Percentiles rank a stretch among this genome's conserved stretches.
Conservation (phyloP, 2,329 filamentous ascomycete genomes). For the Ascochyta clinopodiicola region DNA sequence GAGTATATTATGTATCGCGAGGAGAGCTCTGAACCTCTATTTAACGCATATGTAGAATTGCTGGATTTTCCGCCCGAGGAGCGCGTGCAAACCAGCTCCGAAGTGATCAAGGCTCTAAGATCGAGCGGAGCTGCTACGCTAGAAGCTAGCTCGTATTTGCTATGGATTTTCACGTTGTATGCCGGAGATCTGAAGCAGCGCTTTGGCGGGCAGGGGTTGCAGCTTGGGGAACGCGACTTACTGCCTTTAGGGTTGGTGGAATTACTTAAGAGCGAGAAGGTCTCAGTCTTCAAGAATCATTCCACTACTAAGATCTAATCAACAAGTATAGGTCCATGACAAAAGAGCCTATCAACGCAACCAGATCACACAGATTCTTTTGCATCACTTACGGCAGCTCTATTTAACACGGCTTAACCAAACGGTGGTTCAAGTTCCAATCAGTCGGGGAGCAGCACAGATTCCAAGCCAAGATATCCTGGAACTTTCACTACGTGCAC, state of each 20-base stretch:
- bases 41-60: constrained; percentile 47
- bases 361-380: no score
- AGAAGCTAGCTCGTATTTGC: constrained; percentile 50
- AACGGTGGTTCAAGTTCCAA: no score
- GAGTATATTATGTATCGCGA: constrained; percentile 56
- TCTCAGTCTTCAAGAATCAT: no score
- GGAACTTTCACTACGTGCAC: no score
- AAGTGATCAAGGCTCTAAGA: constrained; percentile 21
- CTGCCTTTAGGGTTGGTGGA: constrained; percentile 49
- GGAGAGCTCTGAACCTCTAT: constrained; percentile 45
- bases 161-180: constrained; percentile 55
- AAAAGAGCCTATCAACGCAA: no score
- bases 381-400: no score
- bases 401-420: no score
- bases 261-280: constrained; percentile 2
- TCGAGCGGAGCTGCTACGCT: neutral
- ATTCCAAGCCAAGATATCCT: no score
- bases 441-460: no score
- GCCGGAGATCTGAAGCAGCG: constrained; percentile 48
- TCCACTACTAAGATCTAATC: no score
- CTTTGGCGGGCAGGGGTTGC: constrained; percentile 49
- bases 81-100: constrained; percentile 25
- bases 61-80: constrained; percentile 45
- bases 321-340: no score
- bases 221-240: constrained; percentile 50